Conservation (phyloP, 2,329 filamentous ascomycete species). For the Phyllosticta citribraziliensis region DNA sequence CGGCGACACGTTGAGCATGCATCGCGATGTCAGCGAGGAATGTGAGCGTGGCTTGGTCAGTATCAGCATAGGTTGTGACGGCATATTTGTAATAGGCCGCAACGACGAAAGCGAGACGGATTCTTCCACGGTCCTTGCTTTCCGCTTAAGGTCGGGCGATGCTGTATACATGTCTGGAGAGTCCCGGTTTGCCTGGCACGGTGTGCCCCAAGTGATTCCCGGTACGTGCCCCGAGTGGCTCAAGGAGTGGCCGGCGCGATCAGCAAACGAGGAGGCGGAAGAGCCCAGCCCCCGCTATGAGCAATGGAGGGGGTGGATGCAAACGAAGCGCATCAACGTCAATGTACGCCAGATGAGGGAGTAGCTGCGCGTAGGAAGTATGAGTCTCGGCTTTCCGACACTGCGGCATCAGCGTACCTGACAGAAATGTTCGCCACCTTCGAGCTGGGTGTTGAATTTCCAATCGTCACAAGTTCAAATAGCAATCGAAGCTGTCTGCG, state of each 20-base stretch:
- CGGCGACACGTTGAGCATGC: slow-evolving; percentile 82
- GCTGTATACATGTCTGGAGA: slow-evolving; percentile 79
- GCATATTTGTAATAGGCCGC: slow-evolving; percentile 74
- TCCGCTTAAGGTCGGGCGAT: slow-evolving; percentile 74
- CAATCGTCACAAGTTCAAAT: too few species aligned
- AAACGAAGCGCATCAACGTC: slow-evolving; percentile 75
- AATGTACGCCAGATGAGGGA: slow-evolving; percentile 85
- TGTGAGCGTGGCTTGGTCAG: slow-evolving; percentile 71
- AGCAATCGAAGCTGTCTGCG: too few species aligned
- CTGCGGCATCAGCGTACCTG: too few species aligned
- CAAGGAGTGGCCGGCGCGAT: slow-evolving; percentile 57
- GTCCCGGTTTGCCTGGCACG: slow-evolving; percentile 88
- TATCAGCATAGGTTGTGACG: slow-evolving; percentile 82
- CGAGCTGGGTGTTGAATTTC: too few species aligned
- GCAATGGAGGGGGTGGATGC: slow-evolving; percentile 80
- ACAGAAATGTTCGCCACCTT: too few species aligned
- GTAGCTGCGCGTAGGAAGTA: not conserved
- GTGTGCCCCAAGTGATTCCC: slow-evolving; percentile 75
- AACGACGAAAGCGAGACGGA: slow-evolving; percentile 37
- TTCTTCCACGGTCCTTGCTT: slow-evolving; percentile 31
- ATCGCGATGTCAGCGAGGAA: slow-evolving; percentile 86
- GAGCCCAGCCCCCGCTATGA: slow-evolving; percentile 39
- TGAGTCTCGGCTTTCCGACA: too few species aligned
- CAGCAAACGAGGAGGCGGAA: not conserved
- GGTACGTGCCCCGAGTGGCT: slow-evolving; percentile 70